Evolutionary conservation across 108 stramenopile species (phyloP).

Genomic region (Parietichytrium sp.): DNA sequence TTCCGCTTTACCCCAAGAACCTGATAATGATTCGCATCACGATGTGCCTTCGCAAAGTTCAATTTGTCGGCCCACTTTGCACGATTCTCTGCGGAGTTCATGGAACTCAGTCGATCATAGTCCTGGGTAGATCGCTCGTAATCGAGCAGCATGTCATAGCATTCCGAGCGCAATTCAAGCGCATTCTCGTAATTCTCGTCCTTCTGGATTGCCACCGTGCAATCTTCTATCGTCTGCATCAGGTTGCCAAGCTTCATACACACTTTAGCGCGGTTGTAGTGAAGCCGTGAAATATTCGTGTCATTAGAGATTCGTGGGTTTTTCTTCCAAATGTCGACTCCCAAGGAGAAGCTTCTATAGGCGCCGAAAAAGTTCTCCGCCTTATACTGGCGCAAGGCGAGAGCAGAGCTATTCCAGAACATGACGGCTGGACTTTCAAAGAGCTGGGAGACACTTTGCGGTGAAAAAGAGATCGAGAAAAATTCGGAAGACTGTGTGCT

Average conservation of each 20-base stretch:
- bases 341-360: not conserved
- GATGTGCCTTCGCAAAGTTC: too few relatives aligned
- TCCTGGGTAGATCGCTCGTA: not conserved
- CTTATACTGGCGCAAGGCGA: constrained; percentile 3
- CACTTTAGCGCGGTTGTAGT: constrained; percentile 23
- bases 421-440: constrained; percentile 1
- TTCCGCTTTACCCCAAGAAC: not conserved
- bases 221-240: not conserved
- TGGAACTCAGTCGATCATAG: not conserved
- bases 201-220: not conserved
- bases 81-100: not conserved
- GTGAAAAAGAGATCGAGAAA: not conserved
- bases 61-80: not conserved
- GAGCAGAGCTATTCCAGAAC: constrained; percentile 25
- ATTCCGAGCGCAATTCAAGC: constrained; percentile 14
- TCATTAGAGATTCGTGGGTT: not conserved
- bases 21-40: not conserved
- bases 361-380: not conserved
- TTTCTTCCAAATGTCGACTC: not conserved
- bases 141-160: not conserved
- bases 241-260: not conserved
- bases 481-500: not conserved
- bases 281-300: not conserved
- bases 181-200: constrained; percentile 9
- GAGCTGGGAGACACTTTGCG: constrained; percentile 1